A percentile compares a stretch with the other conserved stretches of the same genome.
Evolutionary conservation across 1,284 basidiomycete species (phyloP).

Genomic region (Earliella scabrosa): DNA sequence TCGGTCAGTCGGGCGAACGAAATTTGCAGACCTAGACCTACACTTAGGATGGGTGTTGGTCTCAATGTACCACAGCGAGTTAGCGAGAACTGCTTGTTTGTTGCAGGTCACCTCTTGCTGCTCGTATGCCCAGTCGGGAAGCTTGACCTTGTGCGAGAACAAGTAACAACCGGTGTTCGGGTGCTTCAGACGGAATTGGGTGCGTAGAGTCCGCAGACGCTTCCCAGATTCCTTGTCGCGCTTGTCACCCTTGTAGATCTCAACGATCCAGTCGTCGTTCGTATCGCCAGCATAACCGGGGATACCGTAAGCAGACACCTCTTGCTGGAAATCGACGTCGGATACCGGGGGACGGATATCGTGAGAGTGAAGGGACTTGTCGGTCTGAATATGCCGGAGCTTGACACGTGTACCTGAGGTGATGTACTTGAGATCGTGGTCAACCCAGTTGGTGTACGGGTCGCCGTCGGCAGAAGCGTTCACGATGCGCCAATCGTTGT

Average conservation of each 20-base stretch:
- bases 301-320: slow-evolving; percentile 95
- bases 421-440: slow-evolving; percentile 67
- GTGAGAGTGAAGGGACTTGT: slow-evolving; percentile 93
- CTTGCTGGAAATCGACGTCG: slow-evolving; percentile 99
- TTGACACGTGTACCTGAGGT: slow-evolving; percentile 77
- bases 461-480: slow-evolving; percentile 42
- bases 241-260: slow-evolving; percentile 77
- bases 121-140: slow-evolving; percentile 97
- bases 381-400: slow-evolving; percentile 80
- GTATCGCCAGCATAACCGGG: slow-evolving; percentile 85
- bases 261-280: slow-evolving; percentile 96
- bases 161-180: slow-evolving; percentile 92
- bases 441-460: slow-evolving; percentile 59
- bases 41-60: slow-evolving; percentile 79
- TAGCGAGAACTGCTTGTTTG: slow-evolving; percentile 90
- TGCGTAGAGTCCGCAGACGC: slow-evolving; percentile 81
- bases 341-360: slow-evolving; percentile 94
- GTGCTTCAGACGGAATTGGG: slow-evolving; percentile 87
- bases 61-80: slow-evolving; percentile 96
- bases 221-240: slow-evolving; percentile 72
- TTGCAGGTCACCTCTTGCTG: slow-evolving; percentile 99
- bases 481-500: slow-evolving; percentile 32
- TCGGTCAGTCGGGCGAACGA: background rate
- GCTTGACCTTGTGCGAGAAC: slow-evolving; percentile 97
- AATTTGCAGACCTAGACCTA: slow-evolving; percentile 46